These are phyloP conservation scores for Lipomyces sp. DNA, from an alignment of 805 yeast species.

Conservation along the genomic window DNA sequence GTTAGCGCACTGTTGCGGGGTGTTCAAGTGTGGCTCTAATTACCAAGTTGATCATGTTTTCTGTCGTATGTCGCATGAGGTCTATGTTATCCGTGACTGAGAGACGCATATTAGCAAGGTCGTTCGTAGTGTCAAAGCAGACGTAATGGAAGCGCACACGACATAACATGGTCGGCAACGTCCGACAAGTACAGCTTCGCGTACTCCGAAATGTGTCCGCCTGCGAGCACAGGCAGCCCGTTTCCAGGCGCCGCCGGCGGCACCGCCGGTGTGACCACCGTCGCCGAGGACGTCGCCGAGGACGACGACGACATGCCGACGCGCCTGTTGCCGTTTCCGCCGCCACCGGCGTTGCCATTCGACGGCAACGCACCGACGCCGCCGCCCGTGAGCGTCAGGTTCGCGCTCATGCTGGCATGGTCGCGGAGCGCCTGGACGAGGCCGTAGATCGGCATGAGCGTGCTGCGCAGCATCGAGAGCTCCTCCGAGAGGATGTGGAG, in stretches of 20 bases:
- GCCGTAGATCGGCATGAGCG: conserved; percentile 49
- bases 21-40: not conserved
- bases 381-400: not conserved
- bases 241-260: too few species aligned
- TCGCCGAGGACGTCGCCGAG: too few species aligned
- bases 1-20: too few species aligned
- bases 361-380: too few species aligned
- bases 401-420: conserved; percentile 33
- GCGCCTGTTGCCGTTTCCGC: too few species aligned
- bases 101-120: too few species aligned
- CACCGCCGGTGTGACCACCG: too few species aligned
- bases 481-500: conserved; percentile 55
- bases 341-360: too few species aligned
- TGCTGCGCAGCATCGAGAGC: conserved; percentile 46
- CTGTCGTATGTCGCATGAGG: conserved; percentile 51
- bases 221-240: conserved; percentile 9
- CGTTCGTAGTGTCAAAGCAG: too few species aligned
- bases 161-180: conserved; percentile 53
- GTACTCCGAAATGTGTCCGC: conserved; percentile 42
- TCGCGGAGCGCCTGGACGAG: conserved; percentile 48
- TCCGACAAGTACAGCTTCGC: conserved; percentile 52
- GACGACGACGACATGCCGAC: too few species aligned
- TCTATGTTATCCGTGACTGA: conserved; percentile 50
- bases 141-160: conserved; percentile 37
- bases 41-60: conserved; percentile 47